Conservation (phyloP, 1,284 basidiomycete species). For the Fereydounia khargensis region DNA sequence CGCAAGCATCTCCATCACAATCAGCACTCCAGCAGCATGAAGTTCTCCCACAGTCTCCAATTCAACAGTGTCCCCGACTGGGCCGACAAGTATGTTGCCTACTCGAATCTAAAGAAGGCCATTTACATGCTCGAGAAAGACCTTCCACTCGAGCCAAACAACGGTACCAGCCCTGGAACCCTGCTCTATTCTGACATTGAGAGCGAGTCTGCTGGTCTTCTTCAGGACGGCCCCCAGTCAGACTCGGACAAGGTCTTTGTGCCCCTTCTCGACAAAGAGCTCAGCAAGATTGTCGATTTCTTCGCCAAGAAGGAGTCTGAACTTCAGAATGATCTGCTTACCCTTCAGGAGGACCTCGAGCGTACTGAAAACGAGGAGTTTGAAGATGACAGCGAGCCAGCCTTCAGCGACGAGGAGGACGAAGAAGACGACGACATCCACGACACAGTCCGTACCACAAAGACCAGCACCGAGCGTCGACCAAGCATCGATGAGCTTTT, state of each 20-base stretch:
- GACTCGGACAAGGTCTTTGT: slow-evolving; percentile 49
- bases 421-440: slow-evolving; percentile 59
- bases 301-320: slow-evolving; percentile 68
- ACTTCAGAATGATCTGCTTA: slow-evolving; percentile 30
- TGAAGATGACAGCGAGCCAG: slow-evolving; percentile 68
- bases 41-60: slow-evolving; percentile 70
- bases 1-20: slow-evolving; percentile 7
- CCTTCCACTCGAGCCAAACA: slow-evolving; percentile 11
- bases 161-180: too few species aligned
- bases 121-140: slow-evolving; percentile 55
- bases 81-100: slow-evolving; percentile 82
- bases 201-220: slow-evolving; percentile 43
- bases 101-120: slow-evolving; percentile 56
- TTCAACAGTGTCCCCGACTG: slow-evolving; percentile 93
- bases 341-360: slow-evolving; percentile 39
- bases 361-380: slow-evolving; percentile 41
- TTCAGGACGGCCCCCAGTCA: slow-evolving; percentile 20
- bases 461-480: slow-evolving; percentile 24
- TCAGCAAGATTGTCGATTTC: slow-evolving; percentile 78
- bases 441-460: slow-evolving; percentile 33
- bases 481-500: slow-evolving; percentile 45
- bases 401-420: slow-evolving; percentile 62
- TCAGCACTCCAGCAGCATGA: slow-evolving; percentile 16
- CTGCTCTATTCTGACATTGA: slow-evolving; percentile 44
- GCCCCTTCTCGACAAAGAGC: slow-evolving; percentile 73